phyloP scores from a whole-genome alignment of 148 eudicot species.

The Diospyros kaki region DNA sequence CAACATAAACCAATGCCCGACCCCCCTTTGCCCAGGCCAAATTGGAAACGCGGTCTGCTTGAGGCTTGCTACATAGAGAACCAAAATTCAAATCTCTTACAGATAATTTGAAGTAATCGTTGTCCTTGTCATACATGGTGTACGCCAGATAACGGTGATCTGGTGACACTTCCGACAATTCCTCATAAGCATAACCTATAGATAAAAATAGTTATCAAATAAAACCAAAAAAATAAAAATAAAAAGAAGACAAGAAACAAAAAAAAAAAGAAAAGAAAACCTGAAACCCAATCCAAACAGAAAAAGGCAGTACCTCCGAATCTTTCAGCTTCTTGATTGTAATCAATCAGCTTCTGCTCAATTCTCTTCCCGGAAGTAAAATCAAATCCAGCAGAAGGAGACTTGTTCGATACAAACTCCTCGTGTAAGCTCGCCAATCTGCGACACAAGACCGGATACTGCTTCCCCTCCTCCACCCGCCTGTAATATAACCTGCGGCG shows the following conservation, averaged over 20 bases:
- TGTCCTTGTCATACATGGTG: conserved; percentile 95
- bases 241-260: not conserved
- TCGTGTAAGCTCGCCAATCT: conserved; percentile 73
- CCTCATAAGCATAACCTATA: conserved; percentile 90
- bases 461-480: conserved; percentile 88
- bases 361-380: conserved; percentile 79
- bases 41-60: conserved; percentile 74
- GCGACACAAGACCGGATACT: conserved; percentile 80
- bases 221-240: not conserved
- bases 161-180: conserved; percentile 86
- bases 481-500: conserved; percentile 78
- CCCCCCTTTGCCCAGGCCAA: conserved; percentile 88
- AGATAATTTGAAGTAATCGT: conserved; percentile 76
- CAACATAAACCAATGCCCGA: conserved; percentile 72
- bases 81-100: conserved; percentile 73
- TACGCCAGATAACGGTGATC: conserved; percentile 89
- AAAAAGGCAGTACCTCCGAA: conserved; percentile 64
- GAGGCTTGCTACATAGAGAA: conserved; percentile 76
- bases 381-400: conserved; percentile 84
- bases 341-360: conserved; percentile 87
- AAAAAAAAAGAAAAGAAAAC: not conserved
- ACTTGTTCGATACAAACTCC: conserved; percentile 81
- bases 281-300: conserved; percentile 5
- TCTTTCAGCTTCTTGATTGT: conserved; percentile 86
- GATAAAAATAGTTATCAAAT: too few relatives aligned